Evolutionary conservation across 441 rosid genomes (phyloP).

Genomic region (Euphorbia corollata): DNA sequence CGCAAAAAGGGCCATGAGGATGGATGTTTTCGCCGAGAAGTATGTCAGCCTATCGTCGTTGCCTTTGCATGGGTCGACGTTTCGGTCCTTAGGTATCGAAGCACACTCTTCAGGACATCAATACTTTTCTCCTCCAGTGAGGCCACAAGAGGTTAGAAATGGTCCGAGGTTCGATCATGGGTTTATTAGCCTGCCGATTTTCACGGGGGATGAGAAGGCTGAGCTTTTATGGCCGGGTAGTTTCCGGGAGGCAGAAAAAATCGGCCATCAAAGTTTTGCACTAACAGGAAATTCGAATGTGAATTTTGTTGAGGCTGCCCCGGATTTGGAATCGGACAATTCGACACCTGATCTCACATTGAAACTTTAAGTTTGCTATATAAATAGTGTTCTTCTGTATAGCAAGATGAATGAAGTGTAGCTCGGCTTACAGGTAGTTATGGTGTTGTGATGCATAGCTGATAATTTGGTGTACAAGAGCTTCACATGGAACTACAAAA

Average conservation of each 20-base stretch:
- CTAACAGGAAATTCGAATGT: conserved; percentile 28
- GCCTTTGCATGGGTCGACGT: conserved; percentile 35
- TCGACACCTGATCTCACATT: conserved; percentile 37
- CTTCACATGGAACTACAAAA: conserved; percentile 2
- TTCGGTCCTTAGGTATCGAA: conserved; percentile 38
- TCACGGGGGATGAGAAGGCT: conserved; percentile 36
- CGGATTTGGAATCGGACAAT: conserved; percentile 22
- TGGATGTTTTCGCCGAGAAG: conserved; percentile 38
- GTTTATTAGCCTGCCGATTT: conserved; percentile 28
- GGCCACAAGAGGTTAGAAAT: conserved; percentile 25
- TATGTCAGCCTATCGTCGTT: conserved; percentile 34
- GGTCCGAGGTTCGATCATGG: conserved; percentile 25
- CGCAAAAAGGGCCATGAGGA: conserved; percentile 43
- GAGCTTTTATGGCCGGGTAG: conserved; percentile 45
- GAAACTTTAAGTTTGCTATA: conserved; percentile 27
- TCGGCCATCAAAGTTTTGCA: conserved; percentile 22
- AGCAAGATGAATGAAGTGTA: conserved; percentile 8
- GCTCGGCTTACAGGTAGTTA: conserved; percentile 5
- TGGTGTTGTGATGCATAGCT: conserved; percentile 11
- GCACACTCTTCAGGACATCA: conserved; percentile 42
- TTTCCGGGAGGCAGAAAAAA: conserved; percentile 30
- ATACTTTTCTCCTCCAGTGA: conserved; percentile 20
- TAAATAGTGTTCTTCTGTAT: conserved; percentile 15
- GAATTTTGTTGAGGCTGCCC: conserved; percentile 18
- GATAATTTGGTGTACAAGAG: conserved; percentile 12